Evolutionary conservation across 2,329 filamentous ascomycete species (phyloP).

Genomic region (Aspergillus ochraceus): DNA sequence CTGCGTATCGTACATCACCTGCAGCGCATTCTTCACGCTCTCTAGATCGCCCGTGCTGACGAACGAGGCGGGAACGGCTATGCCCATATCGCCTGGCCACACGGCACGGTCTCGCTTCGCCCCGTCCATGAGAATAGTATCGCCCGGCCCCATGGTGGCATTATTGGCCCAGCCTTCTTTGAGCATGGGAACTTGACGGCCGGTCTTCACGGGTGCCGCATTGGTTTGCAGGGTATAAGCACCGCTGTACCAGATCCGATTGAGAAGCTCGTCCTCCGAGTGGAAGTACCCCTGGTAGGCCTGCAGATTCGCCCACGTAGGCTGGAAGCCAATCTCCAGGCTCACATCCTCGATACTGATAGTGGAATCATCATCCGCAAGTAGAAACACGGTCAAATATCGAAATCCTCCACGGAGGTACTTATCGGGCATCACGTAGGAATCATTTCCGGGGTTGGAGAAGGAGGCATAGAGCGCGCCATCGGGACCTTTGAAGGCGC

Average conservation of each 20-base stretch:
- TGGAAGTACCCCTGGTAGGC: constrained; percentile 57
- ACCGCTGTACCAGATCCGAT: constrained; percentile 58
- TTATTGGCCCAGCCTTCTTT: constrained; percentile 42
- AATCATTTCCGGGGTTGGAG: constrained; percentile 30
- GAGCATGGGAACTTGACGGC: constrained; percentile 34
- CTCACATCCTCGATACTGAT: constrained; percentile 40
- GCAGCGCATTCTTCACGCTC: constrained; percentile 49
- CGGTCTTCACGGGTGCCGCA: constrained; percentile 39
- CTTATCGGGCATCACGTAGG: constrained; percentile 41
- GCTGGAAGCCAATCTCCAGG: constrained; percentile 50
- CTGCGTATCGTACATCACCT: constrained; percentile 50
- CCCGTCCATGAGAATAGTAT: constrained; percentile 46
- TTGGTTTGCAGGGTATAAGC: constrained; percentile 55
- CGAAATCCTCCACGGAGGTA: constrained; percentile 47
- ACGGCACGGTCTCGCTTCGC: constrained; percentile 46
- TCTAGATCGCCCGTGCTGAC: constrained; percentile 48
- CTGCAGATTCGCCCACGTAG: constrained; percentile 53
- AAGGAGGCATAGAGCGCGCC: constrained; percentile 41
- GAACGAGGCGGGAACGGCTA: constrained; percentile 48
- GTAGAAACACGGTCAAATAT: constrained; percentile 45
- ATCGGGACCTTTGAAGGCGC: constrained; percentile 44
- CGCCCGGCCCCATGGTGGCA: constrained; percentile 39
- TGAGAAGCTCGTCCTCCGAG: constrained; percentile 52
- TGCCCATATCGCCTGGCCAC: constrained; percentile 53
- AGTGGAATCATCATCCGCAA: constrained; percentile 30